Evolutionary conservation across 2,329 filamentous ascomycete species (phyloP).

Genomic region (Cladosporium cucumerinum): DNA sequence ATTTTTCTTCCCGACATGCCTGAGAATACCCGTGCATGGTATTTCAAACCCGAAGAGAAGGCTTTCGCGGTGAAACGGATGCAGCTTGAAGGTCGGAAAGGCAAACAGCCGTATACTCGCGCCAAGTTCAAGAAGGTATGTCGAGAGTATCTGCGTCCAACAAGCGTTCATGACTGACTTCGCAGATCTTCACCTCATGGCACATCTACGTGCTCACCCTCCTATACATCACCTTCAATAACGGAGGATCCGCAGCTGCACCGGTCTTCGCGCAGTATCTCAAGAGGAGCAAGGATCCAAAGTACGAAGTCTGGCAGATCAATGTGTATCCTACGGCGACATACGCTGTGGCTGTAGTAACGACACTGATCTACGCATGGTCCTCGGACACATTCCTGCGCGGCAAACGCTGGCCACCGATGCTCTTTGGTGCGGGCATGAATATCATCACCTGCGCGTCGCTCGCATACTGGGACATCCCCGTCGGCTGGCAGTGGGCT

Average conservation of each 20-base stretch:
- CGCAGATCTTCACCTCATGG: constrained; percentile 60
- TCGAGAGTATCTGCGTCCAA: neutral
- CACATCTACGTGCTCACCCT: constrained; percentile 59
- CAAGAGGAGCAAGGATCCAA: constrained; percentile 33
- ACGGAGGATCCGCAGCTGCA: constrained; percentile 50
- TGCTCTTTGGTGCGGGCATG: constrained; percentile 53
- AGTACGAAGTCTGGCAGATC: constrained; percentile 53
- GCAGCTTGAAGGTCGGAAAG: constrained; percentile 47
- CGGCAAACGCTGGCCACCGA: constrained; percentile 51
- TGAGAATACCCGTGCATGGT: constrained; percentile 3
- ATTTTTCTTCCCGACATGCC: constrained; percentile 9
- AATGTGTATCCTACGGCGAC: constrained; percentile 53
- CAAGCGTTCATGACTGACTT: neutral
- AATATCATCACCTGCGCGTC: constrained; percentile 47
- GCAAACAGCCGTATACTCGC: constrained; percentile 42
- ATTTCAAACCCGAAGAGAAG: constrained; percentile 25
- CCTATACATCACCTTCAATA: constrained; percentile 63
- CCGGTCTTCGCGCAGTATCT: constrained; percentile 55
- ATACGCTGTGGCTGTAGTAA: constrained; percentile 53
- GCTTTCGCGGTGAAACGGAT: constrained; percentile 48
- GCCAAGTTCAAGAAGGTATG: constrained; percentile 39
- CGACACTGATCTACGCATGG: constrained; percentile 64
- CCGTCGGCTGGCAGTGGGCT: constrained; percentile 32
- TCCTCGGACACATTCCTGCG: constrained; percentile 59
- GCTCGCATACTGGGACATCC: constrained; percentile 45